Evolutionary conservation across 805 yeast species (phyloP).

Genomic region (Nakazawaea populi): DNA sequence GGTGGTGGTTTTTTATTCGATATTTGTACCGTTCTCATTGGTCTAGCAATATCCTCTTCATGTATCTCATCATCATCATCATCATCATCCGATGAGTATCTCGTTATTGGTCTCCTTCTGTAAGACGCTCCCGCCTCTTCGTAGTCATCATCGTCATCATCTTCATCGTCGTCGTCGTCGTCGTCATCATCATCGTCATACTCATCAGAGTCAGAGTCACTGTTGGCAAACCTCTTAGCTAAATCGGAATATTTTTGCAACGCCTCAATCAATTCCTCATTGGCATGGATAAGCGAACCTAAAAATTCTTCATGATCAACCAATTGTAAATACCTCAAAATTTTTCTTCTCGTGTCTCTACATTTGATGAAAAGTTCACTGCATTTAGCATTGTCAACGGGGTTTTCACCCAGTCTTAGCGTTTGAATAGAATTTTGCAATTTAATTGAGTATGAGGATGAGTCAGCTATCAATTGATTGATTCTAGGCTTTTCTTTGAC

Average conservation of each 20-base stretch:
- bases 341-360: conserved; percentile 66
- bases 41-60: neutral
- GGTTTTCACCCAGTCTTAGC: conserved; percentile 36
- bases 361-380: conserved; percentile 69
- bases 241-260: conserved; percentile 62
- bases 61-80: neutral
- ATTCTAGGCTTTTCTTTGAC: conserved; percentile 71
- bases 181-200: conserved; percentile 33
- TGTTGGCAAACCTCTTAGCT: conserved; percentile 36
- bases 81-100: neutral
- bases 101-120: too few relatives aligned
- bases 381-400: conserved; percentile 59
- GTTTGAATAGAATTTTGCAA: conserved; percentile 52
- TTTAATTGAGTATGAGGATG: conserved; percentile 68
- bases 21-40: neutral
- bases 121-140: too few relatives aligned
- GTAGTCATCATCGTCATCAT: neutral
- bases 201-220: conserved; percentile 35
- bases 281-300: conserved; percentile 84
- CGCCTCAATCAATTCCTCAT: conserved; percentile 79
- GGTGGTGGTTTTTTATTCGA: conserved; percentile 8
- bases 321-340: conserved; percentile 75
- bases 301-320: conserved; percentile 81
- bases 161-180: conserved; percentile 27
- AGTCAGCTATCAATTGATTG: conserved; percentile 60